Conservation (phyloP, 2,329 filamentous ascomycete genomes). For the Rutstroemia sydowiana region DNA sequence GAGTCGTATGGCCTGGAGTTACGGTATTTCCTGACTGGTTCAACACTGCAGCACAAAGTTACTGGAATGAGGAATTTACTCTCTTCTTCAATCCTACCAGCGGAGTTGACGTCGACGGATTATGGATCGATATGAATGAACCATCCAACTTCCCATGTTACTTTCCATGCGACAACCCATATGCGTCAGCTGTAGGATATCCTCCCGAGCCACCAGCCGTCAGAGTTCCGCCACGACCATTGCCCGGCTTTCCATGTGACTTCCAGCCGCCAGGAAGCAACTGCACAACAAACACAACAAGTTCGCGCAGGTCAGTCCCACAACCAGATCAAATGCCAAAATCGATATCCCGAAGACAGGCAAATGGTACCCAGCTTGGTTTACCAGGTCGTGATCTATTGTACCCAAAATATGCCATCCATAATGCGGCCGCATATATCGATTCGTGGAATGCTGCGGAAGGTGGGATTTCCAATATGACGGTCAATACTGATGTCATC, state of each 20-base stretch:
- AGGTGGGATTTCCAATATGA: conserved; percentile 47
- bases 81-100: conserved; percentile 55
- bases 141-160: conserved; percentile 43
- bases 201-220: conserved; percentile 58
- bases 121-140: conserved; percentile 71
- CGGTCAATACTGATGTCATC: conserved; percentile 59
- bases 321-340: not conserved
- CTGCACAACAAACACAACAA: conserved; percentile 28
- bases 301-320: conserved; percentile 13
- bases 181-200: conserved; percentile 35
- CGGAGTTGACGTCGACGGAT: conserved; percentile 67
- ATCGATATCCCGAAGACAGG: conserved; percentile 10
- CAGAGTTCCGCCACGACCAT: conserved; percentile 52
- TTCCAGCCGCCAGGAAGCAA: conserved; percentile 52
- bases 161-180: conserved; percentile 45
- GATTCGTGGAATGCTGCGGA: conserved; percentile 36
- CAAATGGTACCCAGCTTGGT: conserved; percentile 42
- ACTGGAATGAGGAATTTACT: conserved; percentile 63
- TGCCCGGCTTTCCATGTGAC: conserved; percentile 61
- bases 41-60: conserved; percentile 51
- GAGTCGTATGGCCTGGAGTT: conserved; percentile 72
- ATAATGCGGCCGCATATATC: conserved; percentile 49
- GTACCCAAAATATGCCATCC: conserved; percentile 56
- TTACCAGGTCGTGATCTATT: conserved; percentile 57
- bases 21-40: conserved; percentile 76